phyloP scores from a whole-genome alignment of 1,284 basidiomycete genomes.

The Ceratobasidium theobromae region DNA sequence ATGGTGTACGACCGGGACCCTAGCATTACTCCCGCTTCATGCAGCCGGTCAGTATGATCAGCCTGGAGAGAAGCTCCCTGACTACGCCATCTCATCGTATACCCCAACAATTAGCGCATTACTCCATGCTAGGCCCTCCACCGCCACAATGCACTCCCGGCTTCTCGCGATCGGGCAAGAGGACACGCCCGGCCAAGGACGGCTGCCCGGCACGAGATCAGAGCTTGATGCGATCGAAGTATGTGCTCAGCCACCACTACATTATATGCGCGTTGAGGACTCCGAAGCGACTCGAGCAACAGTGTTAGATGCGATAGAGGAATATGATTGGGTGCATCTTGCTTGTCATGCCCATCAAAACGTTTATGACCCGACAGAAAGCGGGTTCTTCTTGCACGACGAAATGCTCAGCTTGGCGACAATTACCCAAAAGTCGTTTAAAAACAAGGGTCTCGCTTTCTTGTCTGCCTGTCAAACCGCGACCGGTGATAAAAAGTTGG shows the following conservation, averaged over 20 bases:
- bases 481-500: constrained; percentile 25
- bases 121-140: background rate
- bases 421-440: background rate
- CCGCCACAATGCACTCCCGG: background rate
- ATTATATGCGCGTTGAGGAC: background rate
- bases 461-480: background rate
- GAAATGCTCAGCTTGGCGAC: background rate
- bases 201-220: background rate
- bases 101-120: constrained; percentile 38
- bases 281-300: background rate
- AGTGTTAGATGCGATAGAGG: background rate
- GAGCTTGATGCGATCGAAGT: background rate
- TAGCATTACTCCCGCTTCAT: constrained; percentile 43
- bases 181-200: background rate
- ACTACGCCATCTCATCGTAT: constrained; percentile 40
- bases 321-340: constrained; percentile 4
- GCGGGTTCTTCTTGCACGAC: background rate
- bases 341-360: no score
- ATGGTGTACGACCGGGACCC: constrained; percentile 44
- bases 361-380: background rate
- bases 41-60: constrained; percentile 40
- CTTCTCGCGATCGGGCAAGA: constrained; percentile 2
- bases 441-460: background rate
- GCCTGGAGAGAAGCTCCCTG: constrained; percentile 24
- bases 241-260: background rate